Percentiles rank a stretch among this genome's conserved stretches.
These are phyloP conservation scores for Vanrija sp. DNA, from an alignment of 1,284 basidiomycete species.

Conservation along the genomic window DNA sequence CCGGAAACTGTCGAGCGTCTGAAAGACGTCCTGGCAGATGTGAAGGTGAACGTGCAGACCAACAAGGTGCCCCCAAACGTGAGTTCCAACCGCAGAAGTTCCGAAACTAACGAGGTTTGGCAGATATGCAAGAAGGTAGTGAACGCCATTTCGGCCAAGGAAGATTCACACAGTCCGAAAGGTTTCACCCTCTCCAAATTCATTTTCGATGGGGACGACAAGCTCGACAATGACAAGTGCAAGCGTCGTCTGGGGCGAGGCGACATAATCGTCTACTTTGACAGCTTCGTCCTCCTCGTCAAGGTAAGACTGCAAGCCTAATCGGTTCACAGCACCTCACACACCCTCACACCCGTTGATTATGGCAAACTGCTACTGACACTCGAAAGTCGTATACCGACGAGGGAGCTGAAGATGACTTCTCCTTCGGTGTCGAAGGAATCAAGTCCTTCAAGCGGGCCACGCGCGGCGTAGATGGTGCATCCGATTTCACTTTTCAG, in stretches of 20 bases:
- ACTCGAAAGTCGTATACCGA: neutral
- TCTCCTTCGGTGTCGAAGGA: neutral
- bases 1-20: neutral
- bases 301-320: too few relatives aligned
- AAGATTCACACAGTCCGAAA: neutral
- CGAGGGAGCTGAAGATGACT: neutral
- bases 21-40: neutral
- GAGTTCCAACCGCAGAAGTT: neutral
- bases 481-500: too few relatives aligned
- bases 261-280: slow-evolving; percentile 15
- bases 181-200: slow-evolving; percentile 8
- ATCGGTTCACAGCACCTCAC: too few relatives aligned
- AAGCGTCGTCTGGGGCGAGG: slow-evolving; percentile 2
- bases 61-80: neutral
- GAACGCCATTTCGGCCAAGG: neutral
- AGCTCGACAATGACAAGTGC: slow-evolving; percentile 1
- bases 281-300: slow-evolving; percentile 2
- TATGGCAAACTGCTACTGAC: neutral
- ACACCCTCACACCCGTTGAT: too few relatives aligned
- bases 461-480: too few relatives aligned
- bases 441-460: neutral
- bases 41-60: neutral
- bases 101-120: neutral
- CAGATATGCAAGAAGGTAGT: neutral
- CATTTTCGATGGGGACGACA: slow-evolving; percentile 7